Evolutionary conservation across 106 monocot genomes (phyloP), one percentile per base, ranked within the genome.

Genomic region (Alisma plantagoaquatica): DNA sequence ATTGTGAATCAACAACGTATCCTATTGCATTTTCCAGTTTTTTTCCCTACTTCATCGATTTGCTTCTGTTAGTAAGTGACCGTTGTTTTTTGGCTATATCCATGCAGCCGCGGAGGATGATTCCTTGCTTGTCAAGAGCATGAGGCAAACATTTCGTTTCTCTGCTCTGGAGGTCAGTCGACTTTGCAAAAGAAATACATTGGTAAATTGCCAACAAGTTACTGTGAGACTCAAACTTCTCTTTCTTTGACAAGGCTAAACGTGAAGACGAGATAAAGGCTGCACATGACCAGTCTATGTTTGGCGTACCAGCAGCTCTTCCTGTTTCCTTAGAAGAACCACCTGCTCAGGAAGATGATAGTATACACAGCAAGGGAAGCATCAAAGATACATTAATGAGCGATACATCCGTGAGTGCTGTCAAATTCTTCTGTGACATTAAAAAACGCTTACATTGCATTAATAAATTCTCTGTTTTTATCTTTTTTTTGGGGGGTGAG

Each of bases 281-380:
- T 53, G 89, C 96, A 10, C 96, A 96, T 72, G 96, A 96, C 20
- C 68, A 89, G 24, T 88, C 96, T n/a, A 96, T 96, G 70, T 96
- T 96, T 72, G 96, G 96, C 35, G 67, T 43, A 45, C 54, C 81
- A 23, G 20, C 54, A 59, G 33, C 46, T 49, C 60, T 43, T 19
- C 47, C 63, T 42, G 31, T 31, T 8, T 1, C 25, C 53, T 16
- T 33, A 45, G 70, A 75, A 41, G 16, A 48, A 1, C 75, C 53
- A 64, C 0, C 62, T 14, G 19, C 27, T 10, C 38, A 68, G 23
- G 38, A 23, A 18, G 57, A 48, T 57, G 61, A 72, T 23, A 41
- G 33, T 29, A 43, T 54, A 41, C 57, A 46, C 47, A 41, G 28
- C 19, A 43, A 59, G 5, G 49, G 47, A 20, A 53, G 42, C 11